Evolutionary conservation across 345 rosid genomes (phyloP), one percentile per base, ranked within the genome.

Genomic region (Salix exigua): DNA sequence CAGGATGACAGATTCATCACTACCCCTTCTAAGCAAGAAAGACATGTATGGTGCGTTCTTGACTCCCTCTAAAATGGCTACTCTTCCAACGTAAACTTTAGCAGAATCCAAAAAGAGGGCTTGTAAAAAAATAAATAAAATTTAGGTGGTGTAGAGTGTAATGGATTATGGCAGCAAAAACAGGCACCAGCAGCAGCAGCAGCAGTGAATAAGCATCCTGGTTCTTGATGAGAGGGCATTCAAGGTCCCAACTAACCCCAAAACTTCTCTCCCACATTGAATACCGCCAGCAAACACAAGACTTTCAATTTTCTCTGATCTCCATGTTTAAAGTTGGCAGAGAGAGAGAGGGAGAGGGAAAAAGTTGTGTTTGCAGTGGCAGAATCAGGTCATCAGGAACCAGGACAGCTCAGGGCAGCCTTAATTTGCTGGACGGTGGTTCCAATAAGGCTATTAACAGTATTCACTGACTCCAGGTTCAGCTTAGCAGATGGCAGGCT

Each of bases 381-480:
- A 73, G 81, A 40, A 48, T 72, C 77, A 62, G 79, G 75, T 75
- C 81, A 79, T 89, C 89, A 88, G 72, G 85, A 86, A 83, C 86
- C 79, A 53, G 89, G 92, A 86, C 92, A 89, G 84, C 87, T 92
- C 93, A 96, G 84, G 58, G 98, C 94, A 19, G 87, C 88, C 86
- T 94, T 93, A 83, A 96, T 96, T 86, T 93, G 98, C 72, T 92
- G 96, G 80, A 96, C 92, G 23, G 97, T 96, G 48, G 90, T 88
- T 82, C 92, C 76, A 70, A 96, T 92, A 48, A 96, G 90, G 89
- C 88, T 90, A 83, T 96, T 93, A 71, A 96, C 94, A 23, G 97
- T 96, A 48, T 87, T 87, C 77, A 96, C 99, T 6, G 99, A 96
- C 85, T 96, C 99, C 89, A 93, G 68, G 85, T 91, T 96, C 72